These are phyloP conservation scores for Plectranthus barbatus DNA, from an alignment of 257 asterid species.

Conservation along the genomic window DNA sequence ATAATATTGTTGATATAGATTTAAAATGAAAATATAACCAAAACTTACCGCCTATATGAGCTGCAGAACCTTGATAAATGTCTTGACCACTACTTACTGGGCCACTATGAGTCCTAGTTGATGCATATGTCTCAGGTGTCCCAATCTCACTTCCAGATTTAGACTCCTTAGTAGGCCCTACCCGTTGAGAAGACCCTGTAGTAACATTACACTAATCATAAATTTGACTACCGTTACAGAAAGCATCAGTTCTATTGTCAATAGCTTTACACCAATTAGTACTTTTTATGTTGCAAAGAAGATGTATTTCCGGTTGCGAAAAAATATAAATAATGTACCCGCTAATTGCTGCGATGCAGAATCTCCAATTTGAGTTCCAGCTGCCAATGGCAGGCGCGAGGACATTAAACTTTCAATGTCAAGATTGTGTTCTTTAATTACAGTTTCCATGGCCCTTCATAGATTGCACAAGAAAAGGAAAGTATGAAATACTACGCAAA, in stretches of 20 bases:
- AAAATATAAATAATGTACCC: conserved; percentile 32
- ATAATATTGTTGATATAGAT: neutral
- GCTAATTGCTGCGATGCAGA: conserved; percentile 64
- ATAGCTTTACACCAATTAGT: conserved; percentile 5
- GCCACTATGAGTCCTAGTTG: conserved; percentile 46
- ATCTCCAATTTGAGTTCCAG: conserved; percentile 77
- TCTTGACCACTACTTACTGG: conserved; percentile 60
- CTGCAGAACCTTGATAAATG: conserved; percentile 48
- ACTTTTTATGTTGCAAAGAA: neutral
- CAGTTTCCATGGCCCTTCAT: conserved; percentile 99
- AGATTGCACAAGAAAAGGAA: conserved; percentile 11
- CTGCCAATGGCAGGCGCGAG: conserved; percentile 62
- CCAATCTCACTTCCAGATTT: conserved; percentile 59
- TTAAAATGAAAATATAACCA: neutral
- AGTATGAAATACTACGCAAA: conserved; percentile 1
- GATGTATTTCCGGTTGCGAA: neutral
- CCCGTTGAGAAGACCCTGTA: conserved; percentile 55
- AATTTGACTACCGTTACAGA: neutral
- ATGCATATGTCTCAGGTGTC: conserved; percentile 47
- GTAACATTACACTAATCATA: conserved; percentile 15
- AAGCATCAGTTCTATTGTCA: neutral
- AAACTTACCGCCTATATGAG: conserved; percentile 39
- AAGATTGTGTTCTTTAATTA: conserved; percentile 83
- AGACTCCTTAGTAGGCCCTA: conserved; percentile 47
- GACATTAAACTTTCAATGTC: conserved; percentile 87